Percentiles rank a stretch among this genome's conserved stretches.
Evolutionary conservation across 23 red algal species (phyloP).

Genomic region (Pyropia yezoensis): DNA sequence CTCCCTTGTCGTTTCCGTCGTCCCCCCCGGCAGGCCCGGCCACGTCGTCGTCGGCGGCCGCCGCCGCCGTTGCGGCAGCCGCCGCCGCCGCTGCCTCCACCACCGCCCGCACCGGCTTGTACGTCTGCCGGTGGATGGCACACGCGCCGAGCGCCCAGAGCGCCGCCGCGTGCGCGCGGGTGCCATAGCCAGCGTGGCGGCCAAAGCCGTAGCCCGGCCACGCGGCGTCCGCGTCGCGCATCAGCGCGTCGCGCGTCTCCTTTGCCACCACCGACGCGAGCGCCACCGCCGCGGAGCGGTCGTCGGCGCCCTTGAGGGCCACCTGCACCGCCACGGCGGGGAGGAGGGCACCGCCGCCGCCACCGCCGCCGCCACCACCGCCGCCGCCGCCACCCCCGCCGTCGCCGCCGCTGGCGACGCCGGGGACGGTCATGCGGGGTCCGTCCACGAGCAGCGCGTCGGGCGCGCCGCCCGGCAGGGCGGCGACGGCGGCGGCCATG

Average conservation of each 20-base stretch:
- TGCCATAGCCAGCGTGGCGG: conserved; percentile 67
- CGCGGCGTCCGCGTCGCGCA: conserved; percentile 28
- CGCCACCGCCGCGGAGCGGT: conserved; percentile 17
- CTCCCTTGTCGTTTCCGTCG: too few species aligned
- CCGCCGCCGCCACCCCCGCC: not conserved
- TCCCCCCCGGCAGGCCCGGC: too few species aligned
- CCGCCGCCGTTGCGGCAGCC: too few species aligned
- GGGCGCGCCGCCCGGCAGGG: conserved; percentile 13
- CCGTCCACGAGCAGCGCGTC: conserved; percentile 62
- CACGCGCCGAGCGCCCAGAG: conserved; percentile 42
- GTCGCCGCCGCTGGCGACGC: too few species aligned
- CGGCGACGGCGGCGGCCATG: conserved; percentile 37
- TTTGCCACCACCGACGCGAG: conserved; percentile 71
- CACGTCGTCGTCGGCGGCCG: too few species aligned
- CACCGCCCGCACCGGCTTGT: conserved; percentile 36
- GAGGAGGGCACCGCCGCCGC: not conserved
- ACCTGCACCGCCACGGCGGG: conserved; percentile 2
- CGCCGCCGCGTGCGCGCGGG: conserved; percentile 24
- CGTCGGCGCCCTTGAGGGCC: conserved; percentile 46
- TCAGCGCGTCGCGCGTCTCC: conserved; percentile 64
- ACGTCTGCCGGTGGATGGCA: conserved; percentile 58
- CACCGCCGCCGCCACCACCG: too few species aligned
- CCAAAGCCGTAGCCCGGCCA: conserved; percentile 85
- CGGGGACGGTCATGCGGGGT: not conserved
- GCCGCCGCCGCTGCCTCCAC: not conserved